Conservation (phyloP, 495 filamentous ascomycete genomes). For the Mycothermus thermophilus region DNA sequence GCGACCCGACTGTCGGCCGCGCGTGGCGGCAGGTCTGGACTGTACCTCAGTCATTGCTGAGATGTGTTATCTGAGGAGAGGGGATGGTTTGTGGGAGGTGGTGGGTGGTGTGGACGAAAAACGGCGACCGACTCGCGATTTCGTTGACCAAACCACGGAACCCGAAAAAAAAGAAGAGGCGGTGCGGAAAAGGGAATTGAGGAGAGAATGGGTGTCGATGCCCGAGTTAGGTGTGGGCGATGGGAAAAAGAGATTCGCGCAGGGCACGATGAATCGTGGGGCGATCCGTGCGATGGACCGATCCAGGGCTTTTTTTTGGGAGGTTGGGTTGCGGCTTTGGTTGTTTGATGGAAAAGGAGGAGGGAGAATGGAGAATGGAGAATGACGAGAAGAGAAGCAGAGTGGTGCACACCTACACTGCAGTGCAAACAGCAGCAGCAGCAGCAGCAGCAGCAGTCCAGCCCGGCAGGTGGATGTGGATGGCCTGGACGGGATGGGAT, state of each 20-base stretch:
- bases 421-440: too few relatives aligned
- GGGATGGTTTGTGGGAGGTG: slow-evolving; percentile 17
- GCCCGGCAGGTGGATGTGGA: too few relatives aligned
- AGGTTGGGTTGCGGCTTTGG: too few relatives aligned
- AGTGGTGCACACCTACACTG: too few relatives aligned
- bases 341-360: slow-evolving; percentile 10
- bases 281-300: slow-evolving; percentile 23
- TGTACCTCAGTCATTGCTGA: slow-evolving; percentile 84
- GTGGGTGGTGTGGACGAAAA: slow-evolving; percentile 9
- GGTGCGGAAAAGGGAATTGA: slow-evolving; percentile 17
- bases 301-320: slow-evolving; percentile 11
- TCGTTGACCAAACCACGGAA: slow-evolving; percentile 20
- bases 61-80: slow-evolving; percentile 19
- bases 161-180: too few relatives aligned
- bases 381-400: slow-evolving; percentile 10
- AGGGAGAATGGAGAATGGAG: too few relatives aligned
- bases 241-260: slow-evolving; percentile 10
- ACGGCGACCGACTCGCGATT: slow-evolving; percentile 29
- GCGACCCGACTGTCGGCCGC: slow-evolving; percentile 29
- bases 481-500: too few relatives aligned
- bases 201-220: slow-evolving; percentile 11
- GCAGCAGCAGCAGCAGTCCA: too few relatives aligned
- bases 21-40: slow-evolving; percentile 52
- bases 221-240: neutral
- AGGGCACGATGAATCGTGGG: slow-evolving; percentile 17